Evolutionary conservation across 148 eudicot species (phyloP).

Genomic region (Polygonum aviculare): DNA sequence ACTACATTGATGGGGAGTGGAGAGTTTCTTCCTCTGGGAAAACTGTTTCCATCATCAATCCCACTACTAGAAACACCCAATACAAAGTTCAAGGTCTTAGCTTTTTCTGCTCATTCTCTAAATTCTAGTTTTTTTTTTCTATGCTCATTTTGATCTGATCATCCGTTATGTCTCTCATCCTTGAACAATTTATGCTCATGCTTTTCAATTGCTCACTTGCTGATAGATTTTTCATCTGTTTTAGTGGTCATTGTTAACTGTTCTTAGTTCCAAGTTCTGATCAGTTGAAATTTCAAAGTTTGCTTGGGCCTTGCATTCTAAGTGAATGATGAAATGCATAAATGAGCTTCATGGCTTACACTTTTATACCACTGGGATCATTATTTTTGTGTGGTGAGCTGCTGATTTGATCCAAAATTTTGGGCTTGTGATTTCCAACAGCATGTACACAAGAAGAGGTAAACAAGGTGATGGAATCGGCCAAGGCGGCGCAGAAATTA

Average conservation of each 20-base stretch:
- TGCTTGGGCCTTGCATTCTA: background rate
- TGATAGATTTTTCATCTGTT: background rate
- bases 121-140: background rate
- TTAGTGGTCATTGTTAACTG: background rate
- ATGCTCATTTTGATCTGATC: background rate
- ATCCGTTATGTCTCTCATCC: background rate
- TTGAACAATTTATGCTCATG: background rate
- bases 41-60: conserved; percentile 78
- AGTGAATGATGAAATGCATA: background rate
- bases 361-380: background rate
- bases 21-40: conserved; percentile 71
- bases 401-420: background rate
- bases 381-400: background rate
- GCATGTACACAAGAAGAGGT: conserved; percentile 99
- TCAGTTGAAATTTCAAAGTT: background rate
- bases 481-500: conserved; percentile 72
- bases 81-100: conserved; percentile 82
- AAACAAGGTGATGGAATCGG: conserved; percentile 84
- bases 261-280: background rate
- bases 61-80: conserved; percentile 80
- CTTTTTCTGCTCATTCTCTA: background rate
- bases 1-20: conserved; percentile 90
- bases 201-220: no score
- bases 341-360: background rate
- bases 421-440: conserved; percentile 14